Evolutionary conservation across 331 rosid species (phyloP), one percentile per base, ranked within the genome.

Genomic region (Quercus lobata): DNA sequence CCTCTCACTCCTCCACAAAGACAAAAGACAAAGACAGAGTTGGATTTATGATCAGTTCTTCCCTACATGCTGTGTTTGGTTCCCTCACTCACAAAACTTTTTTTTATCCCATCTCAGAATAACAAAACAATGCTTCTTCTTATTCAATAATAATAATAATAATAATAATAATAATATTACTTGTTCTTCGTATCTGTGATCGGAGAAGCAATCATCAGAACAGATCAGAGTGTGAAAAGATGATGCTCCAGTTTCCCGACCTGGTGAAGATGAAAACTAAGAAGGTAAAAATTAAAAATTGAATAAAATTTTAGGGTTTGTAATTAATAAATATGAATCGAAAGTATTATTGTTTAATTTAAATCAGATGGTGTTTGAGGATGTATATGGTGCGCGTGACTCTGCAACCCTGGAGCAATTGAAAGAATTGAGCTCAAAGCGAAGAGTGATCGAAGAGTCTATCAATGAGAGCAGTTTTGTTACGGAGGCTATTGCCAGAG

Each of bases 401-500:
- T 84, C 97, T 25, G 84, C 77, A 27, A 90, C 98, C 49, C 93
- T 90, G 21, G 98, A 93, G 82, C 93, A 91, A 79, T 83, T 91
- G 78, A 91, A 93, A 80, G 97, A 93, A 84, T 71, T 93, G 80
- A 93, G 87, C 86, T 86, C 97, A 22, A 90, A 83, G 79, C 92
- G 97, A n/a, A 90, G 84, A 83, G 87, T 86, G 37, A 83, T 93
- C 30, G 91, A 91, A 83, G 94, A 87, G 75, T 84, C 91, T 54
- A 84, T 89, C 54, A 89, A 90, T 71, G 85, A 86, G 78, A 90
- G 83, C 77, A 90, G 92, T 84, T 83, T 57, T 83, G 83, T 91
- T 76, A 80, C 97, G 55, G 87, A 87, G 81, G 97, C 97, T 56
- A 87, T 93, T 84, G 93, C 97, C 54, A 87, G 89, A 75, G 97